A percentile compares a stretch with the other conserved stretches of the same genome.
Evolutionary conservation across 352 stramenopile species (phyloP).

Genomic region (Pythium diclinum): DNA sequence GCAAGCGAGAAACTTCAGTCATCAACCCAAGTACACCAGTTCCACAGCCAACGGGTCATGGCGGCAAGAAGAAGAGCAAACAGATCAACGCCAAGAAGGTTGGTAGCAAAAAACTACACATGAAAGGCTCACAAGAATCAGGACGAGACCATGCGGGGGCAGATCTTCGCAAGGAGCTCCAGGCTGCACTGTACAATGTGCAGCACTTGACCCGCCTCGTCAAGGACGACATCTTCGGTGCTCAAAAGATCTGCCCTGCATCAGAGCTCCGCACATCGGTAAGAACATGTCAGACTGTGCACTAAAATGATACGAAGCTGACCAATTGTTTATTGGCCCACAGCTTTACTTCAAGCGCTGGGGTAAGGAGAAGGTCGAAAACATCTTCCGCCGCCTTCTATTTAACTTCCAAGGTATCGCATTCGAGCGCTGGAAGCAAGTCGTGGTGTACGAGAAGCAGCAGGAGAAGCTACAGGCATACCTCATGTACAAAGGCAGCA

Average conservation of each 20-base stretch:
- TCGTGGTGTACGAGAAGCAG: conserved; percentile 56
- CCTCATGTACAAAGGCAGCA: conserved; percentile 75
- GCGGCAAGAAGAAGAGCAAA: neutral
- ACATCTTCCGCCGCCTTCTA: conserved; percentile 65
- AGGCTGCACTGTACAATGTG: conserved; percentile 51
- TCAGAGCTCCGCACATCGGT: conserved; percentile 60
- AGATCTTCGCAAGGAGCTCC: conserved; percentile 50
- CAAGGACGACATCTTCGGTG: conserved; percentile 68
- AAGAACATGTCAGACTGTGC: neutral
- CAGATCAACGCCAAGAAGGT: neutral
- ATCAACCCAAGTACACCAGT: neutral
- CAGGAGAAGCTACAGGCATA: conserved; percentile 72
- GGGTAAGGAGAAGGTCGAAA: conserved; percentile 72
- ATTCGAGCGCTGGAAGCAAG: conserved; percentile 54
- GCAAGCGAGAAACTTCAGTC: neutral
- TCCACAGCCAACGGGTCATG: neutral
- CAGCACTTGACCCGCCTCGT: conserved; percentile 68
- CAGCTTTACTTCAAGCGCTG: conserved; percentile 80
- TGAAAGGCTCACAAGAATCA: neutral
- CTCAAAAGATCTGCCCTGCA: conserved; percentile 63
- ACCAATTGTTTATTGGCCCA: neutral
- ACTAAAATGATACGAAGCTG: neutral
- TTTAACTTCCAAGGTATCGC: conserved; percentile 65
- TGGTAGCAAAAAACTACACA: conserved; percentile 13
- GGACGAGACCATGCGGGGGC: neutral